Conservation (phyloP, 768 basidiomycete species). For the Boletus tylopilopsis region DNA sequence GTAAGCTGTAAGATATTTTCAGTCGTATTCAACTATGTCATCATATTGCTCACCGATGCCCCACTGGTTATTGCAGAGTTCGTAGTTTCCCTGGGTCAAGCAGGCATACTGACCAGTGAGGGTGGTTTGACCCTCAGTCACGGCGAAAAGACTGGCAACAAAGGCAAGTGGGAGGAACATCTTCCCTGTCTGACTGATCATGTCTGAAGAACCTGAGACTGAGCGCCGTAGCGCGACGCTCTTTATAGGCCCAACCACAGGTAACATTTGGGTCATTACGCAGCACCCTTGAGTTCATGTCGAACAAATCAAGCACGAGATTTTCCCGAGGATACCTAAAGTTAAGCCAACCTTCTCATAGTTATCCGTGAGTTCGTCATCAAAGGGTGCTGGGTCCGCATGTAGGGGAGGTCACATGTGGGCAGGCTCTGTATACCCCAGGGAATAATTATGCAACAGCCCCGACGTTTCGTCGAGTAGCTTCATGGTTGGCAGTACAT, state of each 20-base stretch:
- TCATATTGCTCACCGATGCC: constrained; percentile 35
- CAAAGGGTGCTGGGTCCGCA: no score
- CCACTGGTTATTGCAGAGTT: constrained; percentile 59
- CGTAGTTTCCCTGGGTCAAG: constrained; percentile 43
- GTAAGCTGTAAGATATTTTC: constrained; percentile 22
- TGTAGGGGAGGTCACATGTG: no score
- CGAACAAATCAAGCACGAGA: background rate
- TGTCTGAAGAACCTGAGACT: background rate
- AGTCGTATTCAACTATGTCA: background rate
- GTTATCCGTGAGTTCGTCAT: background rate
- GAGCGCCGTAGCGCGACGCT: background rate
- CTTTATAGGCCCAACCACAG: constrained; percentile 5
- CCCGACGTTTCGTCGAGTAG: background rate
- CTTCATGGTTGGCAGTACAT: background rate
- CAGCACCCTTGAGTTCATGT: background rate
- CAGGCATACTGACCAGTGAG: constrained; percentile 45
- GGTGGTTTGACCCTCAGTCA: constrained; percentile 4
- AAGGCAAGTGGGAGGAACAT: constrained; percentile 16
- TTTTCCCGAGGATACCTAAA: background rate
- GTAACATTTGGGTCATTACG: background rate
- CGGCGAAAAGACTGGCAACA: constrained; percentile 5
- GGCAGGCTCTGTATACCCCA: no score
- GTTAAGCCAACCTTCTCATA: constrained; percentile 5
- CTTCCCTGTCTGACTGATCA: background rate
- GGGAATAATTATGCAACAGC: background rate